A percentile compares a stretch with the other conserved stretches of the same genome.
These are phyloP conservation scores for Andalucia godoyi DNA, from an alignment of 78 protist genomes.

Conservation along the genomic window DNA sequence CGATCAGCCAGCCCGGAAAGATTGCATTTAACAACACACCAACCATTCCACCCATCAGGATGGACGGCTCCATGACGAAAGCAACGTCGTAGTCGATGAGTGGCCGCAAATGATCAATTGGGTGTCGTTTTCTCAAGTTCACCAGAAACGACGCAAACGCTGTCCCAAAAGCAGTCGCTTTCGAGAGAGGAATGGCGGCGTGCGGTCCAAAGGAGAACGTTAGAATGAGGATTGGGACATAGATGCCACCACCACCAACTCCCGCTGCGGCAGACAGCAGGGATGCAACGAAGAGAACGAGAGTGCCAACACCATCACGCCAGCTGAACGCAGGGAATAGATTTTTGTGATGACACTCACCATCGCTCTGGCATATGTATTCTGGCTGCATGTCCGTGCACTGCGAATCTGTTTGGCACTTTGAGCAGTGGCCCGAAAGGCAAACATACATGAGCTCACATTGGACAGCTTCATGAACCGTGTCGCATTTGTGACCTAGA, in stretches of 20 bases:
- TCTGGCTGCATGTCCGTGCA: too few species aligned
- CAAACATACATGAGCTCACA: too few species aligned
- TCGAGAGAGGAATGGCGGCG: slow-evolving; percentile 16
- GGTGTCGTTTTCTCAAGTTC: slow-evolving; percentile 1
- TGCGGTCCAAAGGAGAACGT: slow-evolving; percentile 2
- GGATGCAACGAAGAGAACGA: neutral
- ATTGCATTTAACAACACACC: slow-evolving; percentile 39
- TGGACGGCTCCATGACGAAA: slow-evolving; percentile 21
- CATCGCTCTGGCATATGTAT: too few species aligned
- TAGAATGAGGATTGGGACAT: slow-evolving; percentile 30
- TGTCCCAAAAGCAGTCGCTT: slow-evolving; percentile 30
- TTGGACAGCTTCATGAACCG: too few species aligned
- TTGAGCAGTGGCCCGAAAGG: too few species aligned
- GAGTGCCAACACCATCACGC: neutral
- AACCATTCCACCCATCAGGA: slow-evolving; percentile 22
- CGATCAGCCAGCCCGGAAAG: slow-evolving; percentile 23
- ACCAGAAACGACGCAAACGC: neutral
- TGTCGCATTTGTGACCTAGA: too few species aligned
- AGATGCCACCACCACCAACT: slow-evolving; percentile 51
- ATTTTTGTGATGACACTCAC: slow-evolving; percentile 2
- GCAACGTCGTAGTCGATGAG: slow-evolving; percentile 24
- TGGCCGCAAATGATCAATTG: slow-evolving; percentile 1
- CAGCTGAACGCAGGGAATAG: neutral
- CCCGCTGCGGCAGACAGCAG: slow-evolving; percentile 30
- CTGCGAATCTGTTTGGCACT: too few species aligned